Conservation (phyloP, 2,329 filamentous ascomycete species). For the Cadophora luteo-olivacea region DNA sequence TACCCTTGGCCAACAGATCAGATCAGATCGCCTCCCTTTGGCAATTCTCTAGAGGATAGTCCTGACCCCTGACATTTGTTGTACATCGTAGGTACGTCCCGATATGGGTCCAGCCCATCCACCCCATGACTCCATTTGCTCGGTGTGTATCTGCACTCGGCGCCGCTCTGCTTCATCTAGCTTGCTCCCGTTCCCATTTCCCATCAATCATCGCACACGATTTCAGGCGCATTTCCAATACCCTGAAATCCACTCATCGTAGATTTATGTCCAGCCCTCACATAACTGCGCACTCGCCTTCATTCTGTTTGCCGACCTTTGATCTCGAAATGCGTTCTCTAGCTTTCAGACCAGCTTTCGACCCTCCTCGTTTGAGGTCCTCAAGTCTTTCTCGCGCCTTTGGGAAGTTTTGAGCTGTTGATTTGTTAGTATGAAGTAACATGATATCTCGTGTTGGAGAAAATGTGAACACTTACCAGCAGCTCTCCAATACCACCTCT, state of each 20-base stretch:
- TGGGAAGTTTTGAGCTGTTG: conserved; percentile 85
- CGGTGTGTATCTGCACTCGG: background rate
- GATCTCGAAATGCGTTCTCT: conserved; percentile 82
- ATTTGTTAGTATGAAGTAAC: background rate
- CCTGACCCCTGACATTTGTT: too few species aligned
- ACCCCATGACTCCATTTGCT: background rate
- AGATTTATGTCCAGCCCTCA: conserved; percentile 45
- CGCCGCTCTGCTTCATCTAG: background rate
- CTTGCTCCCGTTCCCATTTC: background rate
- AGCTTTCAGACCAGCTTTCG: conserved; percentile 71
- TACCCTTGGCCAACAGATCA: too few species aligned
- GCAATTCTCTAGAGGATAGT: too few species aligned
- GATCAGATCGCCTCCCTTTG: too few species aligned
- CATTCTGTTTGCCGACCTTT: conserved; percentile 81
- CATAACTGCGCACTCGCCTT: conserved; percentile 89
- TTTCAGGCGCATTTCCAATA: background rate
- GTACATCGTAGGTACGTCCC: background rate
- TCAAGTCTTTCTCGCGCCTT: conserved; percentile 93
- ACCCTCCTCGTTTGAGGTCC: conserved; percentile 83
- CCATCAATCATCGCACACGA: conserved; percentile 6
- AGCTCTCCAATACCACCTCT: conserved; percentile 97
- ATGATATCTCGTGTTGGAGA: background rate
- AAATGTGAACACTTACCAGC: conserved; percentile 72
- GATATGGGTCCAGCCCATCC: conserved; percentile 16
- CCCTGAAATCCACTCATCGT: background rate